Percentiles rank a stretch among this genome's conserved stretches.
Conservation (phyloP, 2,329 filamentous ascomycete species). For the Alternaria tenuissima region DNA sequence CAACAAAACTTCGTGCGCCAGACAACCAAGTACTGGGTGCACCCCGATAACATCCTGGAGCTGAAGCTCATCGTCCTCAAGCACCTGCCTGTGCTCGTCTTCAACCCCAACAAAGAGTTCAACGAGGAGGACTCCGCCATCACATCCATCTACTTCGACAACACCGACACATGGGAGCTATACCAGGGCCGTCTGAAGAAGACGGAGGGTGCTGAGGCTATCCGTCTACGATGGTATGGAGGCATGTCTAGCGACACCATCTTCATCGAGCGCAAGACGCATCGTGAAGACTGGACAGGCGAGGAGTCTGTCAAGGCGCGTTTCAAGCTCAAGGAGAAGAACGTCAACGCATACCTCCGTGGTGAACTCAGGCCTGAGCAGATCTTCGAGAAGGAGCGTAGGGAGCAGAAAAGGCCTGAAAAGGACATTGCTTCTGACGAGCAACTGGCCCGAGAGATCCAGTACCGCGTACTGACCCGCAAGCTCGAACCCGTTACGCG, state of each 20-base stretch:
- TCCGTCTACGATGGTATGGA: conserved; percentile 96
- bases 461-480: conserved; percentile 90
- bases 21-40: conserved; percentile 99
- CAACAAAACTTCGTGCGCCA: conserved; percentile 97
- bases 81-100: conserved; percentile 95
- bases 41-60: conserved; percentile 97
- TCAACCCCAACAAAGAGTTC: conserved; percentile 97
- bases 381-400: conserved; percentile 95
- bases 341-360: conserved; percentile 88
- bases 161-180: conserved; percentile 89
- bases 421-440: conserved; percentile 92
- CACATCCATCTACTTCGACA: conserved; percentile 98
- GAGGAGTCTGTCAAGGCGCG: conserved; percentile 99
- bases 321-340: conserved; percentile 95
- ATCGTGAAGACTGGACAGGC: conserved; percentile 98
- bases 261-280: conserved; percentile 97
- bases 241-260: conserved; percentile 95
- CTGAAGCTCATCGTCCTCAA: conserved; percentile 97
- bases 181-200: conserved; percentile 96
- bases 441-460: conserved; percentile 87
- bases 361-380: conserved; percentile 85
- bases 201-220: conserved; percentile 95
- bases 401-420: conserved; percentile 91
- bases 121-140: conserved; percentile 90
- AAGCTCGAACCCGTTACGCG: conserved; percentile 88